These are phyloP conservation scores for Agrocybe praecox DNA, from an alignment of 768 basidiomycete species.

Conservation along the genomic window DNA sequence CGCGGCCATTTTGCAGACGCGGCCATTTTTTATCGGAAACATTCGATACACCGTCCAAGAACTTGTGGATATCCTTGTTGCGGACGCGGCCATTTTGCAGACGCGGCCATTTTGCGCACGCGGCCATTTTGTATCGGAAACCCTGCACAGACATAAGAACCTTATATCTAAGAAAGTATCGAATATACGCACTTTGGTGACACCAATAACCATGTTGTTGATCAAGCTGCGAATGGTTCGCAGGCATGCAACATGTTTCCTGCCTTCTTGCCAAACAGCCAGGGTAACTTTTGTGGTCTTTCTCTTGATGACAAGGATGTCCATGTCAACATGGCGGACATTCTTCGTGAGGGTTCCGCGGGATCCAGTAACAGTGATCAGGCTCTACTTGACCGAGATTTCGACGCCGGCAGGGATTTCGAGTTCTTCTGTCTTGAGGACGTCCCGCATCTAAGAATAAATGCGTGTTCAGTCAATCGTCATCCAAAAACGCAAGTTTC, in stretches of 20 bases:
- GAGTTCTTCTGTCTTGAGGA: conserved; percentile 92
- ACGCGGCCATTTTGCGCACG: no score
- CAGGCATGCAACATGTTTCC: conserved; percentile 98
- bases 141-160: conserved; percentile 55
- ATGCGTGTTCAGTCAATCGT: conserved; percentile 28
- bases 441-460: conserved; percentile 80
- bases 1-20: no score
- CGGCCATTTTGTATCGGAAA: conserved; percentile 99
- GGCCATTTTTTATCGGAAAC: no score
- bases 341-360: conserved; percentile 92
- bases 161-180: not conserved
- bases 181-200: conserved; percentile 73
- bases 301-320: conserved; percentile 81
- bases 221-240: conserved; percentile 95
- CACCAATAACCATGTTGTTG: conserved; percentile 96
- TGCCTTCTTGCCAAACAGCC: conserved; percentile 96
- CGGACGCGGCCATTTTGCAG: no score
- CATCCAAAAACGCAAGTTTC: conserved; percentile 36
- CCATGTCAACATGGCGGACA: conserved; percentile 93
- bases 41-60: no score
- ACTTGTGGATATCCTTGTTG: no score
- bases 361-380: conserved; percentile 91
- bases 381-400: conserved; percentile 86
- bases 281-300: conserved; percentile 82
- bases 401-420: conserved; percentile 85